These are phyloP conservation scores for Fusarium zealandicum DNA, from an alignment of 2,329 filamentous ascomycete genomes.

Conservation along the genomic window DNA sequence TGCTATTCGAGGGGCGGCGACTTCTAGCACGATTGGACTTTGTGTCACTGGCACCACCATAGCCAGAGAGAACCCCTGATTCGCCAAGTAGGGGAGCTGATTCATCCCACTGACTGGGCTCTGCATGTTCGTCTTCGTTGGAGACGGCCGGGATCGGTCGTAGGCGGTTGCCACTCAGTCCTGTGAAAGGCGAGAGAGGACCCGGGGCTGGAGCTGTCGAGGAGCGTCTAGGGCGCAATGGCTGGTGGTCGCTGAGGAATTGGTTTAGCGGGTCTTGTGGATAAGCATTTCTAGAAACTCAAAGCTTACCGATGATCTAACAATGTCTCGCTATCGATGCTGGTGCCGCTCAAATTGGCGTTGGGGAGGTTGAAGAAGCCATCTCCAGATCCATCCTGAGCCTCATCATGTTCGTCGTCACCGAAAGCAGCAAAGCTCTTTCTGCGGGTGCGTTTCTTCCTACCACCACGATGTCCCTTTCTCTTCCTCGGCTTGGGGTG, in stretches of 20 bases:
- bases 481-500: slow-evolving; percentile 59
- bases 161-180: slow-evolving; percentile 45
- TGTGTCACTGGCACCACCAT: slow-evolving; percentile 56
- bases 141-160: slow-evolving; percentile 47
- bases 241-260: slow-evolving; percentile 60
- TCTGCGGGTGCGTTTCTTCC: slow-evolving; percentile 77
- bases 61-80: slow-evolving; percentile 43
- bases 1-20: slow-evolving; percentile 57
- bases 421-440: slow-evolving; percentile 79
- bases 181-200: slow-evolving; percentile 46
- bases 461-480: slow-evolving; percentile 77
- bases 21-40: slow-evolving; percentile 47
- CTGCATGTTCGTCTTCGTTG: slow-evolving; percentile 58
- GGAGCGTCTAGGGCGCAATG: slow-evolving; percentile 69
- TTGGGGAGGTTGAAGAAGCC: slow-evolving; percentile 59
- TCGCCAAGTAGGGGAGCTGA: slow-evolving; percentile 61
- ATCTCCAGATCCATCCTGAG: slow-evolving; percentile 45
- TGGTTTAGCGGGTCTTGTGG: neutral
- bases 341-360: slow-evolving; percentile 78
- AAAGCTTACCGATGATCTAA: slow-evolving; percentile 78
- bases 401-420: slow-evolving; percentile 59
- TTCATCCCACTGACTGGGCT: slow-evolving; percentile 56
- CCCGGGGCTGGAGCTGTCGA: slow-evolving; percentile 53
- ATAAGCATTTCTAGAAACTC: no score
- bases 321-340: slow-evolving; percentile 86